phyloP scores from a whole-genome alignment of 2,329 filamentous ascomycete genomes.

The Epichloe baconii region DNA sequence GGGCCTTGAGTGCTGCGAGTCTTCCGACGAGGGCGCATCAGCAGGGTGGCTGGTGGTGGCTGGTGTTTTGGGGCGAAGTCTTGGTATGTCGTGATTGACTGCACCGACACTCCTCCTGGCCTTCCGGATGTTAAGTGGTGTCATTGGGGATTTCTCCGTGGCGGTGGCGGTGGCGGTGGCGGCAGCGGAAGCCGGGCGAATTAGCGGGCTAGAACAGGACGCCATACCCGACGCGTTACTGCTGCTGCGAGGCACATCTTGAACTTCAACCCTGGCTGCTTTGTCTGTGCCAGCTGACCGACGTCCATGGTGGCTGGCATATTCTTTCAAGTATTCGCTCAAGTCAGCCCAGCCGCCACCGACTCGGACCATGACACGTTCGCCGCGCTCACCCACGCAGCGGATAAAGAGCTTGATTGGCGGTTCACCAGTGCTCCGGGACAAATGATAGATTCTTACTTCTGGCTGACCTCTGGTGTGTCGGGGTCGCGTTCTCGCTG shows the following conservation, averaged over 20 bases:
- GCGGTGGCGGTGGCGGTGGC: constrained; percentile 24
- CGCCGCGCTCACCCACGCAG: constrained; percentile 75
- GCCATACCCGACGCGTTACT: constrained; percentile 11
- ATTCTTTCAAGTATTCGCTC: constrained; percentile 87
- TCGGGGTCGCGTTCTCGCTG: constrained; percentile 41
- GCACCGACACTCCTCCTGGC: constrained; percentile 33
- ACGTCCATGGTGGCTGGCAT: constrained; percentile 83
- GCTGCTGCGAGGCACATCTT: constrained; percentile 29
- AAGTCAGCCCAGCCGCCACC: constrained; percentile 97
- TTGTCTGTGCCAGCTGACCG: constrained; percentile 32
- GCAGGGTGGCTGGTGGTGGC: constrained; percentile 20
- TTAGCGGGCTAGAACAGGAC: constrained; percentile 27
- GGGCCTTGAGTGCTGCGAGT: constrained; percentile 33
- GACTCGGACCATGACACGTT: constrained; percentile 95
- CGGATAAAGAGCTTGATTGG: constrained; percentile 94
- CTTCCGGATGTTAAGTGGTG: constrained; percentile 42
- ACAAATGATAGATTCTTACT: constrained; percentile 86
- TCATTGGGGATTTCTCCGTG: constrained; percentile 24
- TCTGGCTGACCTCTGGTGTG: constrained; percentile 48
- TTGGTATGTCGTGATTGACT: constrained; percentile 17
- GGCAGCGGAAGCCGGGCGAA: constrained; percentile 26
- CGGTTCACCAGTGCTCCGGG: constrained; percentile 66
- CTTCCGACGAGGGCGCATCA: constrained; percentile 30
- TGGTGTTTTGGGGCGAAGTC: constrained; percentile 30
- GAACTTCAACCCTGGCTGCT: constrained; percentile 45